Base-by-base conservation (phyloP, 73 alveolate species). In the Vitrella brassicaformis region DNA sequence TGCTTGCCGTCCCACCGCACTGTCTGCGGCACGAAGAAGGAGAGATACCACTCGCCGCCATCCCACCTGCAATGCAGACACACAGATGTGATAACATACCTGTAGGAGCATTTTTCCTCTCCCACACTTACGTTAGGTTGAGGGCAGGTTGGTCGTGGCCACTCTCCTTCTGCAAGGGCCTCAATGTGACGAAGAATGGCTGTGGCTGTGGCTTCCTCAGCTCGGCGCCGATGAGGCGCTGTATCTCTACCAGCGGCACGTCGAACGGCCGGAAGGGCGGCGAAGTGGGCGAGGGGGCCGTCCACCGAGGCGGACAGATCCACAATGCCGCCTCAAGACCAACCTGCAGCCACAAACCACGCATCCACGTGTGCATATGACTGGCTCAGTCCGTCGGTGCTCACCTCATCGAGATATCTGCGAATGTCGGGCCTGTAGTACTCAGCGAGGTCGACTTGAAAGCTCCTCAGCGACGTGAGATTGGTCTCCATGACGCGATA, bases 261-360 rank as follows among this genome's bases (percentile, higher is more conserved):
- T n/a, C n/a, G 56, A 39, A 39, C 22, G 14, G 56, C 22, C 4
- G 14, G 56, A 39, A 39, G 56, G 14, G 4, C 56, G 4, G 56
- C 56, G 14, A 39, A 8, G 56, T 14, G 56, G 22, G 14, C 14
- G 22, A 8, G 4, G 56, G 56, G 56, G 56, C 56, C 56, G 4
- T 39, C 78, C 78, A 71, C 18, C 56, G 27, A 0, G 78, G 78
- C 0, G 78, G 78, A 28, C 78, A 71, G 14, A 71, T 71, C 78
- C 78, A 71, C 22, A 71, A 65, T 0, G 77, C 77, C 67, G 56
- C 56, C 14, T 71, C 68, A 0, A 25, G 45, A 10, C 45, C 75
- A 68, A 28, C 19, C 28, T 22, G 56, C 18, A 30, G 0, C 73
- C 0, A 19, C 0, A 30, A 0, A 22, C n/a, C 10, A 31, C 19